These are phyloP conservation scores for Exsudoporus floridanus DNA, from an alignment of 1,284 basidiomycete species.

Conservation along the genomic window DNA sequence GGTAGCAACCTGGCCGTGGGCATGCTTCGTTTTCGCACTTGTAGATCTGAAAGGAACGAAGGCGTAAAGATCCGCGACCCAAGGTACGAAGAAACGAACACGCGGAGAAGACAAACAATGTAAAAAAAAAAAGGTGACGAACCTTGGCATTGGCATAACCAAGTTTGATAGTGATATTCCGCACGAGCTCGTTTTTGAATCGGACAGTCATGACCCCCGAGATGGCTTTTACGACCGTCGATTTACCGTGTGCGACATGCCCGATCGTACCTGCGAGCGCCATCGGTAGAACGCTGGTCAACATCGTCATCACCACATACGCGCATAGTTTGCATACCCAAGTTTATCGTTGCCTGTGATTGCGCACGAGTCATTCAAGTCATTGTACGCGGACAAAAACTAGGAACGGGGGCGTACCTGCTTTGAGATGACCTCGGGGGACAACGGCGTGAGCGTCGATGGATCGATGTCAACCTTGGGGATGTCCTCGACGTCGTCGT, in stretches of 20 bases:
- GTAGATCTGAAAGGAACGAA: constrained; percentile 72
- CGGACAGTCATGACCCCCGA: constrained; percentile 99
- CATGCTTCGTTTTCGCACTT: constrained; percentile 95
- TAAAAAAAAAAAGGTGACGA: constrained; percentile 26
- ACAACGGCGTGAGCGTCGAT: constrained; percentile 84
- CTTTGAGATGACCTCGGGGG: constrained; percentile 96
- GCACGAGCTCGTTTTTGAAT: constrained; percentile 98
- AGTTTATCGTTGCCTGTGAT: constrained; percentile 77
- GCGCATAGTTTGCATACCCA: constrained; percentile 49
- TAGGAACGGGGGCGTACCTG: constrained; percentile 63
- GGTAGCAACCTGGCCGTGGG: constrained; percentile 91
- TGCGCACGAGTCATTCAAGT: neutral
- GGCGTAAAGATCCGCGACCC: constrained; percentile 12
- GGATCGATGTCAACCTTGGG: constrained; percentile 72
- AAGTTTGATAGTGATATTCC: constrained; percentile 99
- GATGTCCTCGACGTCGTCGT: constrained; percentile 52
- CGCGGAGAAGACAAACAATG: too few relatives aligned
- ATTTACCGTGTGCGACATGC: constrained; percentile 98
- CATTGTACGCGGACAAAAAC: neutral
- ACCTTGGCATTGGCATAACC: constrained; percentile 99
- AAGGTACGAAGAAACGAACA: neutral
- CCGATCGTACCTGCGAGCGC: constrained; percentile 78
- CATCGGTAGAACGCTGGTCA: constrained; percentile 5
- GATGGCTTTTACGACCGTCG: constrained; percentile 98
- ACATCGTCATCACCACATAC: constrained; percentile 7